These are phyloP conservation scores for Oryza coarctata DNA, from an alignment of 176 grass and related monocot species.

Conservation along the genomic window DNA sequence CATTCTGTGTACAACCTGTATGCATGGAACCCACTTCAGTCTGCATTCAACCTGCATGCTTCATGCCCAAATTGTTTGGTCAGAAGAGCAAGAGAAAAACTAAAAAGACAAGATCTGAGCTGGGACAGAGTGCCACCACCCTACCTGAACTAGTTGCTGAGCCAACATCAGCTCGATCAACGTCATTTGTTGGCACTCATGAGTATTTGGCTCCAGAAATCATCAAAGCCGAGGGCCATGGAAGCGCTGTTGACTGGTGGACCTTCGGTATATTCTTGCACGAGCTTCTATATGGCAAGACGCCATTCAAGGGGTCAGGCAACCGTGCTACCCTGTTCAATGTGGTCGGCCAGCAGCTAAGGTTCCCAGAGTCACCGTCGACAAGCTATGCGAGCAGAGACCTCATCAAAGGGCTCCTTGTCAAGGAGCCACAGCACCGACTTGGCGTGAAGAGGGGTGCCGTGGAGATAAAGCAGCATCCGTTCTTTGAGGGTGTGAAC, in stretches of 20 bases:
- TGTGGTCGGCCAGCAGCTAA: constrained; percentile 83
- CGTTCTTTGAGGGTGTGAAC: constrained; percentile 89
- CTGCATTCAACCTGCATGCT: constrained; percentile 82
- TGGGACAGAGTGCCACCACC: constrained; percentile 37
- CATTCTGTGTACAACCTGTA: constrained; percentile 84
- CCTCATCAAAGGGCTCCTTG: constrained; percentile 84
- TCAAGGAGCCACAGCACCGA: constrained; percentile 87
- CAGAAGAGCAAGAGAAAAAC: constrained; percentile 83
- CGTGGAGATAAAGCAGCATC: constrained; percentile 94
- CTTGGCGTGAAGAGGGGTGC: constrained; percentile 87
- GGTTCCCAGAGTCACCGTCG: constrained; percentile 72
- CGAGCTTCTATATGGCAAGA: constrained; percentile 81
- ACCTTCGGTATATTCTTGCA: constrained; percentile 93
- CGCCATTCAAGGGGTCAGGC: constrained; percentile 96
- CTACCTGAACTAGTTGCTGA: constrained; percentile 80
- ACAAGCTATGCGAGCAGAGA: constrained; percentile 76
- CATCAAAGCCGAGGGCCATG: constrained; percentile 95
- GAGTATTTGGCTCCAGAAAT: constrained; percentile 93
- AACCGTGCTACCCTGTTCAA: constrained; percentile 92
- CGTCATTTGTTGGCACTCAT: constrained; percentile 95
- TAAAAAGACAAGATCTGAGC: constrained; percentile 53
- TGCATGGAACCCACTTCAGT: constrained; percentile 85
- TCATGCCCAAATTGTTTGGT: constrained; percentile 75
- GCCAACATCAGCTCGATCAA: constrained; percentile 81
- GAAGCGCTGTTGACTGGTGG: constrained; percentile 98